Conservation (phyloP, 306 rosid genomes). For the Quercus suber region DNA sequence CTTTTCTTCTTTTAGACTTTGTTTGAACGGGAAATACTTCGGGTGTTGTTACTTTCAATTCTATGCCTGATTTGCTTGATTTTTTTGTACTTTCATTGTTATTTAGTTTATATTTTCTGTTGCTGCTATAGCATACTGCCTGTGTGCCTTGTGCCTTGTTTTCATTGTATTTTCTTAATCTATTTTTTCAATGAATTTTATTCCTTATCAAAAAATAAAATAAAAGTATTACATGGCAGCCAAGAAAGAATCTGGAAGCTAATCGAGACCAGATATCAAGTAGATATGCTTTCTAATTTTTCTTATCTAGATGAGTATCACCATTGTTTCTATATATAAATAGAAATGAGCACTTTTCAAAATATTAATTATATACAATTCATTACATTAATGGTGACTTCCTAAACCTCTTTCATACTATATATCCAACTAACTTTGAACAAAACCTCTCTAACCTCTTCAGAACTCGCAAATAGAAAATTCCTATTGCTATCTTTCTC, state of each 20-base stretch:
- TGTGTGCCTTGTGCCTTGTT: too few relatives aligned
- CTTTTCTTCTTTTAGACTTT: too few relatives aligned
- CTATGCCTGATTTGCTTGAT: too few relatives aligned
- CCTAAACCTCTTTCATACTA: not conserved
- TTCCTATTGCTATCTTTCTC: not conserved
- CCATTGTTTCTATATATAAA: not conserved
- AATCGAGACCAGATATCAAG: not conserved
- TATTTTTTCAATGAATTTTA: too few relatives aligned
- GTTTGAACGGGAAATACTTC: too few relatives aligned
- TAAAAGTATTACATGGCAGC: not conserved
- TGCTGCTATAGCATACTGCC: too few relatives aligned
- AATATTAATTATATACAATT: not conserved
- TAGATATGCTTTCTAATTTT: not conserved
- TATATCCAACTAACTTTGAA: not conserved
- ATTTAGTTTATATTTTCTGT: too few relatives aligned
- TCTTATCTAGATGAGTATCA: not conserved
- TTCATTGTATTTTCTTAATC: too few relatives aligned
- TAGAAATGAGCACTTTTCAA: not conserved
- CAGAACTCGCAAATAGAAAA: not conserved
- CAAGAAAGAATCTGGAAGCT: not conserved
- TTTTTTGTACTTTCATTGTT: too few relatives aligned
- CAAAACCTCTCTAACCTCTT: not conserved
- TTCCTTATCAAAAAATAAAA: not conserved
- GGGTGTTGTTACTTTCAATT: too few relatives aligned
- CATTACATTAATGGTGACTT: not conserved